Base-by-base conservation (phyloP, 2,329 filamentous ascomycete genomes). In the Calycina herbarum region DNA sequence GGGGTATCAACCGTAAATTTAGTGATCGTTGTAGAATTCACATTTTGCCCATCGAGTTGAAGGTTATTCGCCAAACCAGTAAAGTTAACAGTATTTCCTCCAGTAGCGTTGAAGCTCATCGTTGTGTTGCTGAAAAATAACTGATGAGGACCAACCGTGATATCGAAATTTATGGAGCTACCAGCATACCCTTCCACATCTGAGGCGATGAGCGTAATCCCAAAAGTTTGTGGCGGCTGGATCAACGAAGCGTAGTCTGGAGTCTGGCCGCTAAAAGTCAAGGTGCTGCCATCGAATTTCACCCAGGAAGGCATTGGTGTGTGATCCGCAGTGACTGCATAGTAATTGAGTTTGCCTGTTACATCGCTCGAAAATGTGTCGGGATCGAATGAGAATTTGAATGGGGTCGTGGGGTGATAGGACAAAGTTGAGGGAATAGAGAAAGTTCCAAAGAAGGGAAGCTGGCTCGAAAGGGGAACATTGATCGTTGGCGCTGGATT, bases 301-400 rank as follows among this genome's bases (percentile, higher is more conserved):
- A 96, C 80, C 93, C 93, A 97, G 0, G 92, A 89, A 24, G 93
- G 93, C 42, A 97, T 79, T 42, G 93, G 93, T n/a, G 90, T 91
- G 73, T 91, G 91, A 73, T 94, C 85, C 5, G 82, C 82, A 3
- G 91, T 90, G 2, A 90, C 87, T 8, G 92, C 91, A 74, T 95
- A 94, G 76, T 93, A 96, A 65, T 87, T 86, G 61, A 88, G 82
- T 17, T 81, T 79, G 0, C 79, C 78, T 54, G 51, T 62, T 15
- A 57, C 67, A 38, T 61, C 68, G n/a, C 83, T 78, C n/a, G 80
- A 80, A 75, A 96, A 96, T 0, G 89, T 92, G 20, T 85, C 78
- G 5, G 73, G 70, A 57, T 83, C 79, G 68, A 89, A 86, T 1
- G 76, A 74, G 67, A 87, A 86, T 5, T 77, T 77, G 76, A 89